Evolutionary conservation across 176 grass and related monocot genomes (phyloP), one percentile per base, ranked within the genome.

Genomic region (Juncus inflexus): DNA sequence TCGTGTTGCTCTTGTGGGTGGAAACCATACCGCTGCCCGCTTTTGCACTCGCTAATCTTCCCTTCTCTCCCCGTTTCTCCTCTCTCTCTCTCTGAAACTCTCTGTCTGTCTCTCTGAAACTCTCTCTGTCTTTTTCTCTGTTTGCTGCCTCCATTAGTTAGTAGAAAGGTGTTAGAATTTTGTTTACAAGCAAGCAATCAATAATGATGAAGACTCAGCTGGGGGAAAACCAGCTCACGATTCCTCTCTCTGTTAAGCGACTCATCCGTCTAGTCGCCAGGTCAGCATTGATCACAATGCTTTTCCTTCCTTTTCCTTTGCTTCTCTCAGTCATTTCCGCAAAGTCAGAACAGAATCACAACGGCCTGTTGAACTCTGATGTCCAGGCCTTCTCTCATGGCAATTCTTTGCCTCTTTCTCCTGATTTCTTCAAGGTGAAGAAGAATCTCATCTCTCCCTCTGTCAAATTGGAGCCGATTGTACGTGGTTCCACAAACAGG

Each of bases 11-110:
- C 66, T 90, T 45, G 78, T 82, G 62, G 82, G 82, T 74, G 78
- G 75, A 37, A 90, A 85, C 66, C 82, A 82, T 76, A 84, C 78
- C 55, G 75, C 78, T 36, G 71, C 75, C 37, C 82, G 82, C 69
- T 85, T 90, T 74, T 85, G 78, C 62, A 76, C 75, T 16, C 75
- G 82, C 72, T 90, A 79, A 73, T 55, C 12, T 6, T 15, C n/a
- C 55, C 40, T 40, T 9, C 6, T 2, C 2, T 19, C 40, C 15
- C 14, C 39, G 37, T 55, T 43, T 37, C 3, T 62, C 43, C 45
- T 56, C 62, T 40, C 62, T 59, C 28, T 59, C 28, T 55, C 39
- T 77, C 65, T 51, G 19, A 59, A 14, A 9, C 3, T 9, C 6
- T 2, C 2, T 19, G 37, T n/a, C 14, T 19, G 37, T 55, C 37